Base-by-base conservation (phyloP, 2,329 filamentous ascomycete genomes). In the Pyricularia sp. region DNA sequence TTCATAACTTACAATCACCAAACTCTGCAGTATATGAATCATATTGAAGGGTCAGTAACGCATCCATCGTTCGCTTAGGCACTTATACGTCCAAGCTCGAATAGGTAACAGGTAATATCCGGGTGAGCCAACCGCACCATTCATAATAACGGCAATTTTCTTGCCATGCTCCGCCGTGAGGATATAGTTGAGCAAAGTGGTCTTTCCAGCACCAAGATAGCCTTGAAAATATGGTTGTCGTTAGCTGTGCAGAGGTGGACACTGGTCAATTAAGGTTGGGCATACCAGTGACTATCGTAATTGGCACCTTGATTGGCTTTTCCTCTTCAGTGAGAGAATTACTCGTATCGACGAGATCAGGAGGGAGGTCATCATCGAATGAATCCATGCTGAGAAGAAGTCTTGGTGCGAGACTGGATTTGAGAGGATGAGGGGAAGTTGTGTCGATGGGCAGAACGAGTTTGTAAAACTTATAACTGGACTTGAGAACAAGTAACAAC, bases 81-180 rank as follows among this genome's bases (percentile, higher is more conserved):
- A 7, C 25, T 7, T 20, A 67, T 42, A 17, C 2, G 7, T 14
- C 12, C 17, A 64, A 50, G 20, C 4, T 12, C 3, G 36, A 33
- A 65, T 26, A 25, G 12, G 25, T 23, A 1, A 42, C 14, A 20
- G 58, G 33, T 26, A 17, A 17, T 36, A 64, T 31, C 25, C 26
- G 10, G 25, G 23, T n/a, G n/a, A 30, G 10, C 4, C 6, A 50
- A 20, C 2, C 20, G 9, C 2, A 82, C 92, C 93, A 79, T 99
- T 99, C 82, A 99, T 87, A 69, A 99, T 98, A 17, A 99, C 95
- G 12, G 95, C 95, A 78, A 99, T 95, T 76, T 93, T 97, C 84
- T 98, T 98, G 78, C 94, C 94, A 84, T 99, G 95, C 71, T 94
- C 90, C 69, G 94, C 93, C 31, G 91, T 97, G 68, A 99, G 83